A percentile compares a stretch with the other conserved stretches of the same genome.
phyloP scores from a whole-genome alignment of 2,329 filamentous ascomycete genomes.

The Drechslerella coelobrocha region DNA sequence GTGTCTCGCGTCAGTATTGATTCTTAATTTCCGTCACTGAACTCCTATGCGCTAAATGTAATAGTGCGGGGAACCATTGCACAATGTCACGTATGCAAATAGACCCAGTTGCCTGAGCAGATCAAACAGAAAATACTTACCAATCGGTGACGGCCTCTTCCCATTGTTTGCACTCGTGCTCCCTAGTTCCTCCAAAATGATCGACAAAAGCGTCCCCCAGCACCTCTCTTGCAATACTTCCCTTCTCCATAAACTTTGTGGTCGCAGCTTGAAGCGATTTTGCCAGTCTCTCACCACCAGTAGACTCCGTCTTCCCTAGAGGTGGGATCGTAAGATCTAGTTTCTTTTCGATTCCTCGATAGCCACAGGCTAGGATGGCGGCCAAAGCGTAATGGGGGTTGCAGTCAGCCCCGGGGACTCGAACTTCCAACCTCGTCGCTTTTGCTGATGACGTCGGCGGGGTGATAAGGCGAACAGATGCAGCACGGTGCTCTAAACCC shows the following conservation, averaged over 20 bases:
- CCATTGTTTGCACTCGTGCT: conserved; percentile 89
- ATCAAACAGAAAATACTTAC: conserved; percentile 64
- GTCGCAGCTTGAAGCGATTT: conserved; percentile 87
- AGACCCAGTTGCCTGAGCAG: conserved; percentile 50
- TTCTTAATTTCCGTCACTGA: too few relatives aligned
- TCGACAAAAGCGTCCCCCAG: conserved; percentile 96
- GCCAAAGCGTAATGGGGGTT: conserved; percentile 88
- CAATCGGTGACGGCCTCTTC: conserved; percentile 97
- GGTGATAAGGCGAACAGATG: conserved; percentile 85
- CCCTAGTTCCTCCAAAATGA: conserved; percentile 87
- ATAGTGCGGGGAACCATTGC: too few relatives aligned
- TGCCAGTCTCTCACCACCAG: conserved; percentile 78
- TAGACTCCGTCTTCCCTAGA: conserved; percentile 82
- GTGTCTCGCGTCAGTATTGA: neutral
- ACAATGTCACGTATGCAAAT: conserved; percentile 44
- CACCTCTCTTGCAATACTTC: conserved; percentile 88
- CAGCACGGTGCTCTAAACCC: conserved; percentile 93
- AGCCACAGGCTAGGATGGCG: conserved; percentile 84
- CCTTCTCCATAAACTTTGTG: conserved; percentile 74
- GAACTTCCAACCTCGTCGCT: conserved; percentile 89
- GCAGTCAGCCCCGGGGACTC: conserved; percentile 90
- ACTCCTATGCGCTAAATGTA: too few relatives aligned
- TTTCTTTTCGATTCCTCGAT: conserved; percentile 91
- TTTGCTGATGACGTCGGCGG: conserved; percentile 84
- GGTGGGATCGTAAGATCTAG: conserved; percentile 81